Conservation (phyloP, 352 stramenopile species). For the Aphanomyces cochlioides region DNA sequence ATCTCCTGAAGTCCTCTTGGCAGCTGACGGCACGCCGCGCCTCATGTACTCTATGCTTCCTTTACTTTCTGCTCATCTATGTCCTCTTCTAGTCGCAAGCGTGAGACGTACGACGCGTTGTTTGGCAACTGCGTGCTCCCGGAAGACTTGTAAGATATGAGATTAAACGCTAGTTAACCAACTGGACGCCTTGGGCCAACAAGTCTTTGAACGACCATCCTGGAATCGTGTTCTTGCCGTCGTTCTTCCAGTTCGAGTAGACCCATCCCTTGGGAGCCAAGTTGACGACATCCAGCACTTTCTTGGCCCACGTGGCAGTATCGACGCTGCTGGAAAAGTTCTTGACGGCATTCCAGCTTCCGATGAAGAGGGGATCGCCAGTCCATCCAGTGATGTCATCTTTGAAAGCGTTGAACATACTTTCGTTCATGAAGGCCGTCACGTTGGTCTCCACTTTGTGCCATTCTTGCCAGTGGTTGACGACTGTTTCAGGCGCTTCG, state of each 20-base stretch:
- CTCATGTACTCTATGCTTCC: conserved; percentile 58
- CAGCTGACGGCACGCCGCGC: conserved; percentile 45
- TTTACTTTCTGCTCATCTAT: conserved; percentile 12
- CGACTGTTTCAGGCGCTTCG: background rate
- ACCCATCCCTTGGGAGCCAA: conserved; percentile 21
- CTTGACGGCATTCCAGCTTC: conserved; percentile 18
- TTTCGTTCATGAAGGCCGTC: background rate
- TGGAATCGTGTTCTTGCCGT: background rate
- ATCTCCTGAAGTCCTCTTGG: conserved; percentile 80
- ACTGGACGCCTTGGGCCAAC: conserved; percentile 12
- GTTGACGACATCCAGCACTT: conserved; percentile 13
- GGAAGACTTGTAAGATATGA: conserved; percentile 33
- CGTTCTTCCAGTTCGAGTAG: conserved; percentile 26
- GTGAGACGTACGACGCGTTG: conserved; percentile 68
- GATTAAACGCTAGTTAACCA: background rate
- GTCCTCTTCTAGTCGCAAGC: conserved; percentile 49
- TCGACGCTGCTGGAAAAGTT: background rate
- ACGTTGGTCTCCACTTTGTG: background rate
- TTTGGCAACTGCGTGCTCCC: conserved; percentile 78
- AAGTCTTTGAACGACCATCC: conserved; percentile 28
- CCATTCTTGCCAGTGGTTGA: conserved; percentile 21
- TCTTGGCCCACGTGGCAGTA: background rate
- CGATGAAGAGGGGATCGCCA: conserved; percentile 16
- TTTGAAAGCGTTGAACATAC: background rate
- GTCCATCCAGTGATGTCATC: conserved; percentile 8